These are phyloP conservation scores for Fragilariopsis cylindrus DNA, from an alignment of 108 stramenopile species.

Conservation along the genomic window DNA sequence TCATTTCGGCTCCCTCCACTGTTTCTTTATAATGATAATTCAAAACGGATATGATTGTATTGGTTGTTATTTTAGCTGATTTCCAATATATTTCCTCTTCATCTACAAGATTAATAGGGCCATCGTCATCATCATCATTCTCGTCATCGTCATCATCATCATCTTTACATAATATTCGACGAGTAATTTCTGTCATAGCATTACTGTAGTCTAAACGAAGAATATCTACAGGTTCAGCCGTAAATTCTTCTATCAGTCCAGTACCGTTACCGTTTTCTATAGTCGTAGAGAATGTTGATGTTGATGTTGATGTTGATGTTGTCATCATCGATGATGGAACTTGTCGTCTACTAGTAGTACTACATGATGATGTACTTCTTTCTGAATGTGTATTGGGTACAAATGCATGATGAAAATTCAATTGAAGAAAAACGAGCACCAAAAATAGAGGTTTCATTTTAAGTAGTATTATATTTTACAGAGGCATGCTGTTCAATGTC, in stretches of 20 bases:
- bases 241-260: not conserved
- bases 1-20: slow-evolving; percentile 44
- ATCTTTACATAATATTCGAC: slow-evolving; percentile 2
- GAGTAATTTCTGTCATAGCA: slow-evolving; percentile 1
- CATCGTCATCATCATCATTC: too few relatives aligned
- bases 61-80: slow-evolving; percentile 3
- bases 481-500: too few relatives aligned
- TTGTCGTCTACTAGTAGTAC: not conserved
- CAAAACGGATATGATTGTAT: not conserved
- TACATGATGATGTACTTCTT: too few relatives aligned
- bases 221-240: slow-evolving; percentile 2
- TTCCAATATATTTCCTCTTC: too few relatives aligned
- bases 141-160: not conserved
- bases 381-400: not conserved
- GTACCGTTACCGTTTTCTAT: not conserved
- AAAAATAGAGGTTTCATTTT: slow-evolving; percentile 7
- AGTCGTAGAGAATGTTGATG: not conserved
- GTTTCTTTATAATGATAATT: slow-evolving; percentile 21
- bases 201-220: too few relatives aligned
- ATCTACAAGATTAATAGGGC: too few relatives aligned
- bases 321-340: not conserved
- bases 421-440: not conserved
- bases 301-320: not conserved
- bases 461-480: not conserved
- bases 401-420: slow-evolving; percentile 8